Evolutionary conservation across 2,329 filamentous ascomycete genomes (phyloP), one percentile per base, ranked within the genome.

Genomic region (Calonectria hawksworthii): DNA sequence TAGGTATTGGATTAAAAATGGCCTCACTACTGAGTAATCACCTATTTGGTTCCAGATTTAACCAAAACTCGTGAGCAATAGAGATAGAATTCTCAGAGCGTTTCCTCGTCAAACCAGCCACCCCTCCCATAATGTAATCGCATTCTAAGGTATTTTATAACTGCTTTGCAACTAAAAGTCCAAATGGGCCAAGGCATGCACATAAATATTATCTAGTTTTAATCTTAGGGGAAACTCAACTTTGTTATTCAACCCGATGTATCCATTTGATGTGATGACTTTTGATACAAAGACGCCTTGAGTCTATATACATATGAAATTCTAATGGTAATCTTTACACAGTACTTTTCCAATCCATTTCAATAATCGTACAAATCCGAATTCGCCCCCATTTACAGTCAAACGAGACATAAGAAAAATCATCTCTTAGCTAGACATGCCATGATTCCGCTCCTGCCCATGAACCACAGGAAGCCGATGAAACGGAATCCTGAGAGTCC

Each of bases 361-460:
- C 21, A 11, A 10, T 16, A 34, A 56, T 56, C 28, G 5, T 59
- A 36, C 54, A 59, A 59, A 26, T 26, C 13, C n/a, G 11, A 13
- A 21, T 11, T 32, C 21, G 32, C 9, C n/a, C 14, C 10, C 21
- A n/a, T 59, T 36, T n/a, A 23, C 10, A 36, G 7, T 23, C 21
- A 2, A 47, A 47, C 10, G 13, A 23, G 13, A 47, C 44, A 47
- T 47, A 47, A 8, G 11, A n/a, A 44, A n/a, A 44, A 38, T 70
- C 54, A 73, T 26, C 65, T 54, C 63, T 94, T 93, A 76, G 94
- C 92, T 85, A 98, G 96, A 90, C 96, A 98, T 92, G 95, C 98
- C 92, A 98, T 94, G 85, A 98, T 92, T 86, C 96, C 96, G 70
- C 95, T 97, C 88, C 93, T 94, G 84, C 95, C 95, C 82, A 99